A percentile compares a stretch with the other conserved stretches of the same genome.
Conservation (phyloP, 495 filamentous ascomycete species). For the Penicillium soppii region DNA sequence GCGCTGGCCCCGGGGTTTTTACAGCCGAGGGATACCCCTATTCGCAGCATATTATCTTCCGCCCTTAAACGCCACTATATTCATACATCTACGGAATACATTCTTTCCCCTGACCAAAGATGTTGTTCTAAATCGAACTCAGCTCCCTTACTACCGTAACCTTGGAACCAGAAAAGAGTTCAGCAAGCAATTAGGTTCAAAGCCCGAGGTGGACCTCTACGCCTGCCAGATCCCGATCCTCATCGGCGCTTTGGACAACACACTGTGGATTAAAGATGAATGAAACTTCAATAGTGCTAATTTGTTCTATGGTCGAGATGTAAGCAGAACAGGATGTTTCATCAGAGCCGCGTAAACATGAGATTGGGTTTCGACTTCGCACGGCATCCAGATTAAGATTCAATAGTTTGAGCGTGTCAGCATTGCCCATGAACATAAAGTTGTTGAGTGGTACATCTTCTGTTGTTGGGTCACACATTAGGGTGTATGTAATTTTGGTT, state of each 20-base stretch:
- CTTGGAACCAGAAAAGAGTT: too few species aligned
- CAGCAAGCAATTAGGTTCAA: too few species aligned
- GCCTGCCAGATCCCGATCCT: background rate
- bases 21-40: too few species aligned
- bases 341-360: background rate
- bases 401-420: conserved; percentile 11
- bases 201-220: too few species aligned
- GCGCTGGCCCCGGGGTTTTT: too few species aligned
- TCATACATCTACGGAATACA: too few species aligned
- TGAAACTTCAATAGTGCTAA: background rate
- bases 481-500: background rate
- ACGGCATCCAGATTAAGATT: conserved; percentile 5
- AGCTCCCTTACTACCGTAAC: too few species aligned
- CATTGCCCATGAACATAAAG: background rate
- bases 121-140: too few species aligned
- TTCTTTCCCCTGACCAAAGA: too few species aligned
- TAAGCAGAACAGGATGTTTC: background rate
- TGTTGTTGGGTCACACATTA: background rate
- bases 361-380: background rate
- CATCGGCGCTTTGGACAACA: background rate
- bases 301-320: background rate
- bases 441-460: background rate
- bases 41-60: too few species aligned
- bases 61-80: too few species aligned
- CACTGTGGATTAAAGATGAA: background rate